Base-by-base conservation (phyloP, 352 stramenopile genomes). In the Pythium rhizo-oryzae region DNA sequence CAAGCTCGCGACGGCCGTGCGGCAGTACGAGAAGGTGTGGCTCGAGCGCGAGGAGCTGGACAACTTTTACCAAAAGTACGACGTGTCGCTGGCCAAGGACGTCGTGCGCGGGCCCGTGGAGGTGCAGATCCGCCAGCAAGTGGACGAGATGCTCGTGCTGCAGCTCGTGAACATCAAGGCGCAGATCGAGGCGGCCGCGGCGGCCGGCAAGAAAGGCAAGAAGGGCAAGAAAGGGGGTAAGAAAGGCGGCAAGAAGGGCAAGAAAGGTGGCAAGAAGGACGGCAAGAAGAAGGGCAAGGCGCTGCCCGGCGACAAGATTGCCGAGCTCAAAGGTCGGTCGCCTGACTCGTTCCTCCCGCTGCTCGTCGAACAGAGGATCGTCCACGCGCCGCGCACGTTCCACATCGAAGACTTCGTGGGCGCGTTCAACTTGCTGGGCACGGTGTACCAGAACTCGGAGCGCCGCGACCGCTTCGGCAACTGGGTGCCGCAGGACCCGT, bases 151-250 rank as follows among this genome's bases (percentile, higher is more conserved):
- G 83, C 76, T 99, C 19, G 78, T 97, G n/a, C 77, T 96, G 46
- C 96, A 97, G 65, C 84, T 99, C 21, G 82, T 91, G 33, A 98
- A 99, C 81, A 97, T 98, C 73, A 98, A 98, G 65, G 75, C 85
- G 39, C 89, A 97, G 71, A 76, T 97, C 8, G 85, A 91, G 37
- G 84, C 85, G 0, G 87, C 84, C 12, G 82, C 85, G 1, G 75
- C 72, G 8, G 75, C 74, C 11, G 77, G 78, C 11, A 95, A 94
- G 64, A 96, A 93, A 46, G 83, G 79, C 7, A 97, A 91, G 56
- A 89, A 97, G 33, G 83, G 80, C 8, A 97, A 91, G 55, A 89
- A 97, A 53, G 84, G 82, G 0, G 80, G 78, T 35, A 85, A 87
- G 28, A 78, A 81, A 39, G 77, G 75, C 0, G 80, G 79, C 35